Conservation (phyloP, 495 filamentous ascomycete species). For the Penicillium coprophilum region DNA sequence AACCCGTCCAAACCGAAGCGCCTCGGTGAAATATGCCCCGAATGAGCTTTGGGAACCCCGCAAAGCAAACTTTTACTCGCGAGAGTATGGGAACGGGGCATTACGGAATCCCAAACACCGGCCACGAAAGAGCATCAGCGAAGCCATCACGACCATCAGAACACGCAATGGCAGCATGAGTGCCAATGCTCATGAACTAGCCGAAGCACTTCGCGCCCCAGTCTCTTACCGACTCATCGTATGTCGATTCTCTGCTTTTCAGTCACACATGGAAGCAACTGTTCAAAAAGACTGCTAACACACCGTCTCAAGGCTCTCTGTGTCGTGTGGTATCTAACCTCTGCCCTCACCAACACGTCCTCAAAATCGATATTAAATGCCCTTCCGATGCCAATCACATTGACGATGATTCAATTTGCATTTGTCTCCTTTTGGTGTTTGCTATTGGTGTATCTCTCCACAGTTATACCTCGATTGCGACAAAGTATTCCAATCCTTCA, state of each 20-base stretch:
- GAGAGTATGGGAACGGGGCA: constrained; percentile 44
- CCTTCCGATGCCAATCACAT: constrained; percentile 85
- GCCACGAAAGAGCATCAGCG: constrained; percentile 79
- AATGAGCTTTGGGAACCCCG: constrained; percentile 42
- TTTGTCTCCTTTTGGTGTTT: constrained; percentile 91
- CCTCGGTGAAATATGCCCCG: constrained; percentile 36
- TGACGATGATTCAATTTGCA: constrained; percentile 93
- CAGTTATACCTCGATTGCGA: constrained; percentile 64
- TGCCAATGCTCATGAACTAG: constrained; percentile 90
- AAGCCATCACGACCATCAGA: constrained; percentile 78
- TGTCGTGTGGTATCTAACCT: constrained; percentile 88
- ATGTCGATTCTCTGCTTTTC: constrained; percentile 41
- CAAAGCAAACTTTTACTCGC: constrained; percentile 32
- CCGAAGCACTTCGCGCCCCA: constrained; percentile 84
- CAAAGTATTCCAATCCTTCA: constrained; percentile 72
- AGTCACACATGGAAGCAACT: not conserved
- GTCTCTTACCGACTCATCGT: constrained; percentile 85
- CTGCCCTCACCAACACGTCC: constrained; percentile 93
- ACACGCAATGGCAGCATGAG: constrained; percentile 77
- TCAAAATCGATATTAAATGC: constrained; percentile 96
- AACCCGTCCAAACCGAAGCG: constrained; percentile 23
- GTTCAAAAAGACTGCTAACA: constrained; percentile 12
- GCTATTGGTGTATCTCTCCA: constrained; percentile 69
- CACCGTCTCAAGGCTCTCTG: constrained; percentile 64
- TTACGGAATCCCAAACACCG: constrained; percentile 57